phyloP scores from a whole-genome alignment of 1,284 basidiomycete genomes.

The Ustilago sp. region DNA sequence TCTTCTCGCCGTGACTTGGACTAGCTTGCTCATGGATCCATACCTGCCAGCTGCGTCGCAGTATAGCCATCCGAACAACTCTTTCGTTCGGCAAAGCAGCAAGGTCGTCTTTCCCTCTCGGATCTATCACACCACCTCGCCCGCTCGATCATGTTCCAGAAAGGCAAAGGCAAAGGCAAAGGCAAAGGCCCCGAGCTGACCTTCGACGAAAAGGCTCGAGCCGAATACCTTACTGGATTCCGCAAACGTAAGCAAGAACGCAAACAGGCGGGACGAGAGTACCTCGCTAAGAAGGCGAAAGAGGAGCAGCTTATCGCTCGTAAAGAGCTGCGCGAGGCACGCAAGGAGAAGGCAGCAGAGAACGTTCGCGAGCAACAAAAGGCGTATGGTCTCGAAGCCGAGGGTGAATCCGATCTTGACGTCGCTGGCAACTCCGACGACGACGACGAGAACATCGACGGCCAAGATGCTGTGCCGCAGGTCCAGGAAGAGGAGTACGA shows the following conservation, averaged over 20 bases:
- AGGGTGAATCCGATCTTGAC: constrained; percentile 55
- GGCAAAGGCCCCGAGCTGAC: constrained; percentile 52
- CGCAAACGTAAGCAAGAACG: constrained; percentile 65
- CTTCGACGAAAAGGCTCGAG: constrained; percentile 64
- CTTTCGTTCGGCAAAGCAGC: not conserved
- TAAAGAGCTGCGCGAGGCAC: constrained; percentile 48
- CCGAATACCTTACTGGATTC: constrained; percentile 68
- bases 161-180: constrained; percentile 13
- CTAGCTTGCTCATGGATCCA: not conserved
- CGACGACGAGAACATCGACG: constrained; percentile 34
- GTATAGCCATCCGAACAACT: not conserved
- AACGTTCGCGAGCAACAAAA: constrained; percentile 60
- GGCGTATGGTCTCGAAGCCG: constrained; percentile 54
- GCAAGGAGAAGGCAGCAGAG: constrained; percentile 60
- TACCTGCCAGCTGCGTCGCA: not conserved
- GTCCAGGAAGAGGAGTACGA: constrained; percentile 48
- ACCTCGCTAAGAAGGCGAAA: constrained; percentile 53
- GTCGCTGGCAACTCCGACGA: constrained; percentile 18
- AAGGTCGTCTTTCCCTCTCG: not conserved
- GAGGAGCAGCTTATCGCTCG: constrained; percentile 51
- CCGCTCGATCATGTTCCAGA: not conserved
- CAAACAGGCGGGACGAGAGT: constrained; percentile 61
- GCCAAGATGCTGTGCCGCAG: constrained; percentile 26
- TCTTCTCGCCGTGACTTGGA: not conserved
- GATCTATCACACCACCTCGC: no score